Evolutionary conservation across 305 asterid genomes (phyloP).

Genomic region (Rubia balearica): DNA sequence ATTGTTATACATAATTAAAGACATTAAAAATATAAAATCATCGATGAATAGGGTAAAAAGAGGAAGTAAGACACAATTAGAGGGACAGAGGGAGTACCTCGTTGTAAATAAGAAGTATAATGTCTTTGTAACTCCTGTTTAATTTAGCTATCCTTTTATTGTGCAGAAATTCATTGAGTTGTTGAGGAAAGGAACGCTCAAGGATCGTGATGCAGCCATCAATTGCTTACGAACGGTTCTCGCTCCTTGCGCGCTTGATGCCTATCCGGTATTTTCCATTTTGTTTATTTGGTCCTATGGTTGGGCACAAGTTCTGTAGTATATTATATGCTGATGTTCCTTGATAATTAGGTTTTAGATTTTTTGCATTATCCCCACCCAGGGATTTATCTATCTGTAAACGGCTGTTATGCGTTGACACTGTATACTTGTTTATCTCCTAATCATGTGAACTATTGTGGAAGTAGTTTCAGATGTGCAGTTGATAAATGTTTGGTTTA

Average conservation of each 20-base stretch:
- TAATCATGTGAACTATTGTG: background rate
- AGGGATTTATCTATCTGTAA: background rate
- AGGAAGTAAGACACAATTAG: too few relatives aligned
- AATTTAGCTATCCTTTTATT: background rate
- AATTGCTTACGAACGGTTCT: constrained; percentile 64
- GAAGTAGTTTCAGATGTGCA: background rate
- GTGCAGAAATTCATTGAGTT: constrained; percentile 84
- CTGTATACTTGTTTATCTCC: background rate
- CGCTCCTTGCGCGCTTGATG: constrained; percentile 95
- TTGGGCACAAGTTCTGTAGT: background rate
- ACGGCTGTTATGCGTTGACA: background rate
- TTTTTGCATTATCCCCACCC: background rate
- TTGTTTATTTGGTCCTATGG: background rate
- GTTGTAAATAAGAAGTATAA: background rate
- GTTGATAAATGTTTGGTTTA: background rate
- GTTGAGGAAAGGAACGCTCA: constrained; percentile 67
- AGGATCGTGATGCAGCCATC: constrained; percentile 79
- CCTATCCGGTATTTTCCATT: constrained; percentile 67
- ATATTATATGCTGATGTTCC: background rate
- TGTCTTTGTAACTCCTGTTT: background rate
- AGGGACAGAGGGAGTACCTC: background rate
- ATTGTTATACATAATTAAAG: too few relatives aligned
- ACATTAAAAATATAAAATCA: too few relatives aligned
- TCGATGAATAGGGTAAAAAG: too few relatives aligned
- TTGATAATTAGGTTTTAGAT: background rate